Percentiles rank a stretch among this genome's conserved stretches.
phyloP scores from a whole-genome alignment of 1,284 basidiomycete species.

The Cryptococcus sp. region DNA sequence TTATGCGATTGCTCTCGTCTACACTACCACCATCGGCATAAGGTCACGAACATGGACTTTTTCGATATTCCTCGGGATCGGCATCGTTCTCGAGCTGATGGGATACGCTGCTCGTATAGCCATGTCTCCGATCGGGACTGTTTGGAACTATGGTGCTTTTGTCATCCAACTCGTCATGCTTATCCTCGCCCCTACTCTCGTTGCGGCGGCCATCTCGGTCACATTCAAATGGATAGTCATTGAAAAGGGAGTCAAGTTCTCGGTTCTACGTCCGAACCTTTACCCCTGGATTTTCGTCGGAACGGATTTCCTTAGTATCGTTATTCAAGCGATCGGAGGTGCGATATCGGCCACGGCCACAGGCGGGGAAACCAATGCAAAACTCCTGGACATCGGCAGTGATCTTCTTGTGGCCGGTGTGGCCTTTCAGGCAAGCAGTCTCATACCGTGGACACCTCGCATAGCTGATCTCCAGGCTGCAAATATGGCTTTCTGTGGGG shows the following conservation, averaged over 20 bases:
- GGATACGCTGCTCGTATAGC: slow-evolving; percentile 8
- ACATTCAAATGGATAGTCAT: slow-evolving; percentile 9
- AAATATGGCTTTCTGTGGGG: slow-evolving; percentile 12
- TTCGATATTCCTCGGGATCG: slow-evolving; percentile 8
- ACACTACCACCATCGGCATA: slow-evolving; percentile 1
- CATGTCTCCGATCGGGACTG: slow-evolving; percentile 11
- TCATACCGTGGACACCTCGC: too few relatives aligned
- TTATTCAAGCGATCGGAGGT: slow-evolving; percentile 7
- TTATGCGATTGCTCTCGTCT: slow-evolving; percentile 4
- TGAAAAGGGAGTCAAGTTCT: slow-evolving; percentile 1
- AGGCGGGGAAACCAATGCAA: slow-evolving; percentile 1
- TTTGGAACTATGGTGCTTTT: slow-evolving; percentile 11
- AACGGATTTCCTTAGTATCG: slow-evolving; percentile 6
- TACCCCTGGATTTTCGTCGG: slow-evolving; percentile 5
- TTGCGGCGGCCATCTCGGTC: slow-evolving; percentile 10
- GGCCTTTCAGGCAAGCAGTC: slow-evolving; percentile 6
- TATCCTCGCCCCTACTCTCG: slow-evolving; percentile 9
- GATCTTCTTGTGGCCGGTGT: slow-evolving; percentile 8
- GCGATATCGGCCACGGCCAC: slow-evolving; percentile 5
- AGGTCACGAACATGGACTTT: slow-evolving; percentile 7
- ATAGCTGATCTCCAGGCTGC: slow-evolving; percentile 1
- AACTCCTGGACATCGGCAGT: slow-evolving; percentile 4
- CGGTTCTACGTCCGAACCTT: not conserved
- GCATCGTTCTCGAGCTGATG: slow-evolving; percentile 10
- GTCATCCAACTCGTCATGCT: slow-evolving; percentile 13